These are phyloP conservation scores for Saccharomycopsis oosterbeekiorum DNA, from an alignment of 805 yeast genomes.

Conservation along the genomic window DNA sequence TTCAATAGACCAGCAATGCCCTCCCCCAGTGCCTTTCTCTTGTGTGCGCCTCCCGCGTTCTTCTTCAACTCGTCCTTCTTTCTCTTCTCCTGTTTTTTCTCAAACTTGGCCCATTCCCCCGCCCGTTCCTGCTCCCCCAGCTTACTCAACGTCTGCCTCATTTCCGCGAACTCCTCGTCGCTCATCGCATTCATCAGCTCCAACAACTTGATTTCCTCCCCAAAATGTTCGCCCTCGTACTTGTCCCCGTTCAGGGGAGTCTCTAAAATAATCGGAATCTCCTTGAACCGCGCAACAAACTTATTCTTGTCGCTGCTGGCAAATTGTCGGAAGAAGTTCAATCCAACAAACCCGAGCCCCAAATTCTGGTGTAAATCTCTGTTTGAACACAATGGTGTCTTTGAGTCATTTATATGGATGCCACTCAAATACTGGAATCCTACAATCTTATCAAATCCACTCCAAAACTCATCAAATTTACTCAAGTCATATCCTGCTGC, in stretches of 20 bases:
- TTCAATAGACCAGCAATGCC: neutral
- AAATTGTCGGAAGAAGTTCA: conserved; percentile 71
- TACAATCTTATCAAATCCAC: conserved; percentile 57
- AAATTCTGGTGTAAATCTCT: conserved; percentile 85
- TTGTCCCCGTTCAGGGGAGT: conserved; percentile 45
- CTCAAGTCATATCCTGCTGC: conserved; percentile 92
- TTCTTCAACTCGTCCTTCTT: conserved; percentile 20
- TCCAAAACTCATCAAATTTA: conserved; percentile 60
- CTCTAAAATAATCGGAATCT: conserved; percentile 75
- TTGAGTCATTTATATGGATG: conserved; percentile 88
- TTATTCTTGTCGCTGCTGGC: conserved; percentile 48
- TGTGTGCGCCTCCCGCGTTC: neutral
- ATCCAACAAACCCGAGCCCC: conserved; percentile 83
- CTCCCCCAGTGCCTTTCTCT: neutral
- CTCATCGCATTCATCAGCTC: conserved; percentile 56
- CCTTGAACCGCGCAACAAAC: conserved; percentile 28
- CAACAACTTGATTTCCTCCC: conserved; percentile 70
- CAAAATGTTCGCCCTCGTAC: conserved; percentile 59
- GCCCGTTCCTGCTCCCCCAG: conserved; percentile 62
- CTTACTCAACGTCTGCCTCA: conserved; percentile 38
- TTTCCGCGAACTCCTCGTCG: conserved; percentile 36
- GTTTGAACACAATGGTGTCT: conserved; percentile 84
- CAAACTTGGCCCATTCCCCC: conserved; percentile 57
- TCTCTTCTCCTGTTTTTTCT: conserved; percentile 37
- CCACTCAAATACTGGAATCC: conserved; percentile 72